Evolutionary conservation across 2,329 filamentous ascomycete genomes (phyloP).

Genomic region (Colletotrichum karsti): DNA sequence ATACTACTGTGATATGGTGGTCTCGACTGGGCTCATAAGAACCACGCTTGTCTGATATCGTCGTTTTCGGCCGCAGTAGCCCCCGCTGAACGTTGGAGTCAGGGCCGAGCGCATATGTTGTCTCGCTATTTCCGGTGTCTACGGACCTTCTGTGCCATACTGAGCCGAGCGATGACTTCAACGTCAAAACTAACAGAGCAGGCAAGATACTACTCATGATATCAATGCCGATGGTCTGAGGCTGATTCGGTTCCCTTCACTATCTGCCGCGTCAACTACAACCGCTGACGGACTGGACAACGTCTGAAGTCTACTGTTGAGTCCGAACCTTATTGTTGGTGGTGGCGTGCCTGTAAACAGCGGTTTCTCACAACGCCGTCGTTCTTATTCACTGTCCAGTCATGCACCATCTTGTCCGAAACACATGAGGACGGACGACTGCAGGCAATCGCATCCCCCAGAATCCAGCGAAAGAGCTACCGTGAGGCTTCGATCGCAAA

Average conservation of each 20-base stretch:
- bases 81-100: neutral
- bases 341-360: slow-evolving; percentile 1
- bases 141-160: neutral
- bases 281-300: neutral
- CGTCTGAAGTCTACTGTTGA: neutral
- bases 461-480: neutral
- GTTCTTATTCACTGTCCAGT: neutral
- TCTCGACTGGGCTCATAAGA: no score
- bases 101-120: neutral
- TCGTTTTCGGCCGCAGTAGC: neutral
- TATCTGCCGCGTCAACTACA: neutral
- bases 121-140: neutral
- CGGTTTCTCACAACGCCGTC: neutral
- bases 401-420: neutral
- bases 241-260: neutral
- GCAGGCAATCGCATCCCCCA: neutral
- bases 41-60: neutral
- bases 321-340: neutral
- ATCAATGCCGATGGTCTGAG: neutral
- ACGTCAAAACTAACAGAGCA: neutral
- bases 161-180: neutral
- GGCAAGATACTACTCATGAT: neutral
- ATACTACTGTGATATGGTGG: no score
- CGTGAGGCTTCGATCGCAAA: neutral
- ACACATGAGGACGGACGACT: neutral